These are phyloP conservation scores for Ormosia emarginata DNA, from an alignment of 306 rosid genomes.

Conservation along the genomic window DNA sequence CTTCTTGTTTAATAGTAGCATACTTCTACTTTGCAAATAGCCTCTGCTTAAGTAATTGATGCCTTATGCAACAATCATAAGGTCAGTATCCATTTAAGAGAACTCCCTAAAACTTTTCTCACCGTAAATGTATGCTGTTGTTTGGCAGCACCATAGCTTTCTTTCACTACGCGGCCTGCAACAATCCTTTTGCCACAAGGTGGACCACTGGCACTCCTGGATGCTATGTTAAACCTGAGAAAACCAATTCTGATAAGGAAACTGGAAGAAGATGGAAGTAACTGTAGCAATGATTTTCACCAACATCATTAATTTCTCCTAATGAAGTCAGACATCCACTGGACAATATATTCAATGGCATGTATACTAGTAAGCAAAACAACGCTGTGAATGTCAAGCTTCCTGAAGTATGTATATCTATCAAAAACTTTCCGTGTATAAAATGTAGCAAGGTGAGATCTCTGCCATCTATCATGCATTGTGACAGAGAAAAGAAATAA, in stretches of 20 bases:
- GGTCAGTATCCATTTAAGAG: neutral
- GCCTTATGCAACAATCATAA: neutral
- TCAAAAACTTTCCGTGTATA: neutral
- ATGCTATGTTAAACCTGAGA: conserved; percentile 71
- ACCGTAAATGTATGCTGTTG: conserved; percentile 94
- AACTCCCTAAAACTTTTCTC: conserved; percentile 29
- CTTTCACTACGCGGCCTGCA: conserved; percentile 88
- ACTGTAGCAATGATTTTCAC: neutral
- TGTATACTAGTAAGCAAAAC: neutral
- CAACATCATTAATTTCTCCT: neutral
- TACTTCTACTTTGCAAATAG: neutral
- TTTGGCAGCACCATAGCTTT: conserved; percentile 87
- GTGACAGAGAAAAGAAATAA: neutral
- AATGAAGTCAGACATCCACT: neutral
- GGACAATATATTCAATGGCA: neutral
- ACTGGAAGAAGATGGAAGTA: neutral
- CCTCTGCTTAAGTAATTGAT: neutral
- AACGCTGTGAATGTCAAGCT: neutral
- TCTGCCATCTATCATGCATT: neutral
- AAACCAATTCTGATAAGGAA: conserved; percentile 9
- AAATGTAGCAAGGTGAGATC: neutral
- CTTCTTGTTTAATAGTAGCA: neutral
- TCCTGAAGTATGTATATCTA: neutral
- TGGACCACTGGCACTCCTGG: conserved; percentile 71
- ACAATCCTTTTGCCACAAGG: conserved; percentile 73